Evolutionary conservation across 331 rosid genomes (phyloP).

Genomic region (Malus hybrid): DNA sequence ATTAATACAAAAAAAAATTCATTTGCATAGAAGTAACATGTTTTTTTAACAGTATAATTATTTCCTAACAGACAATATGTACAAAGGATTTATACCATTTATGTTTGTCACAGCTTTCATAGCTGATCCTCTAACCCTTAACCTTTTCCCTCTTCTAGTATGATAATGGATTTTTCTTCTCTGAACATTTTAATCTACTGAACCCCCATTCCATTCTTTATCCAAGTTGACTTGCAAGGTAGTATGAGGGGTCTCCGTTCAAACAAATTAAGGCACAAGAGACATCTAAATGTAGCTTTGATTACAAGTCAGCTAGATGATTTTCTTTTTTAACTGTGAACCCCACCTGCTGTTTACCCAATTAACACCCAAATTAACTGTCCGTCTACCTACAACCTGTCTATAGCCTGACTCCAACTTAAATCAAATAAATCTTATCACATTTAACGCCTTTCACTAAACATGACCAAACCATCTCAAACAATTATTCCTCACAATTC

Average conservation of each 20-base stretch:
- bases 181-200: neutral
- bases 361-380: neutral
- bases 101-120: too few species aligned
- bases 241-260: neutral
- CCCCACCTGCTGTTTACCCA: neutral
- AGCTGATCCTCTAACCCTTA: too few species aligned
- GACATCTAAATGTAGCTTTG: neutral
- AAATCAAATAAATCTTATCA: neutral
- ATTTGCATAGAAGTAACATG: too few species aligned
- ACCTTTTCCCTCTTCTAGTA: too few species aligned
- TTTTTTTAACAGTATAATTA: too few species aligned
- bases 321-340: neutral
- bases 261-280: neutral
- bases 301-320: neutral
- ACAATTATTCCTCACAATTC: neutral
- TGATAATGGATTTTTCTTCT: too few species aligned
- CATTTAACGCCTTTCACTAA: neutral
- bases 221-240: neutral
- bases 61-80: too few species aligned
- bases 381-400: neutral
- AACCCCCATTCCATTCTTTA: neutral
- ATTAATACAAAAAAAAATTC: too few species aligned
- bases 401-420: neutral
- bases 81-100: too few species aligned
- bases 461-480: neutral